Evolutionary conservation across 2,329 filamentous ascomycete species (phyloP).

Genomic region (Aspergillus nomiae): DNA sequence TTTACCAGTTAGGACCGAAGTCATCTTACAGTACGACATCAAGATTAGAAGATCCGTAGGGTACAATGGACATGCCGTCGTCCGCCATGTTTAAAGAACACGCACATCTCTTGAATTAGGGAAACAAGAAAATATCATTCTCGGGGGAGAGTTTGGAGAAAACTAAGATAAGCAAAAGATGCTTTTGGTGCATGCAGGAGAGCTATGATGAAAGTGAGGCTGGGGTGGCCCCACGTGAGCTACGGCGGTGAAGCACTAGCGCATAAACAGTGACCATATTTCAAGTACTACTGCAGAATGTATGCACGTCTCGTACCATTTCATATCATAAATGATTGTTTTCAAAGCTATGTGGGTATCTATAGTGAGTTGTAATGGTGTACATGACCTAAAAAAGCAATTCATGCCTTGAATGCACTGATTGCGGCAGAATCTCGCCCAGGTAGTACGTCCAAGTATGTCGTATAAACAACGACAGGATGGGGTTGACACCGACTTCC

Average conservation of each 20-base stretch:
- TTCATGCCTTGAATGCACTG: slow-evolving; percentile 9
- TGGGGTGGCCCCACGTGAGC: slow-evolving; percentile 23
- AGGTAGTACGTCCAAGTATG: slow-evolving; percentile 16
- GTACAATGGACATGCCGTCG: slow-evolving; percentile 46
- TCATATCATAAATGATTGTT: slow-evolving; percentile 11
- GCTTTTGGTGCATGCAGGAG: background rate
- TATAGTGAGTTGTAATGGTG: slow-evolving; percentile 13
- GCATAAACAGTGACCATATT: background rate
- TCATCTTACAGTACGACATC: slow-evolving; percentile 49
- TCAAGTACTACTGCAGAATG: background rate
- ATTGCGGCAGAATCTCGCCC: slow-evolving; percentile 8
- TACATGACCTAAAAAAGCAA: slow-evolving; percentile 2
- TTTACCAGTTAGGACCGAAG: slow-evolving; percentile 5
- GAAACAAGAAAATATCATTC: slow-evolving; percentile 7
- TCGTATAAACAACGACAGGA: slow-evolving; percentile 16
- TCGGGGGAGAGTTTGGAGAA: background rate
- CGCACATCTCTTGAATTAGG: slow-evolving; percentile 16
- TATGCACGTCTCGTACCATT: background rate
- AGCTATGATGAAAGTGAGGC: slow-evolving; percentile 12
- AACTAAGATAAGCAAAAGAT: background rate
- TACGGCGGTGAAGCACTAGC: slow-evolving; percentile 20
- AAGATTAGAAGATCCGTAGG: slow-evolving; percentile 44
- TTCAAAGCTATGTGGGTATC: slow-evolving; percentile 23
- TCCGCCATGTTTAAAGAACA: slow-evolving; percentile 34
- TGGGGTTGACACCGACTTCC: slow-evolving; percentile 7